A percentile compares a stretch with the other conserved stretches of the same genome.
phyloP scores from a whole-genome alignment of 306 rosid species.

The Cicer chorassanicum region DNA sequence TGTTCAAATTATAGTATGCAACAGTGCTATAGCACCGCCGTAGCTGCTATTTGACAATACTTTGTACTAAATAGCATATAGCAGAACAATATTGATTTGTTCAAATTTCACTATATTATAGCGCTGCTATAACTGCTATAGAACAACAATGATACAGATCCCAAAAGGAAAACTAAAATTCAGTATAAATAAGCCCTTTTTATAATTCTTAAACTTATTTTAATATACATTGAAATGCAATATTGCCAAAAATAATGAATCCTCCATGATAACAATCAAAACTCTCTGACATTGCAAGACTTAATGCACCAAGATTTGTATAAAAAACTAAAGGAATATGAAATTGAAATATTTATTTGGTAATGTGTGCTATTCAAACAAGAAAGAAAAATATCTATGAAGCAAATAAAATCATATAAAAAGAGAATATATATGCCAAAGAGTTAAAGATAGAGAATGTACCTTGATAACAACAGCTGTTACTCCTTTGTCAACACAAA shows the following conservation, averaged over 20 bases:
- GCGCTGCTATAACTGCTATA: no score
- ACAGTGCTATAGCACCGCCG: no score
- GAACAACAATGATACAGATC: neutral
- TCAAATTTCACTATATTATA: no score
- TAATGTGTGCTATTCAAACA: constrained; percentile 22
- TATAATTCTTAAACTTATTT: neutral
- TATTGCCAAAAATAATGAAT: constrained; percentile 10
- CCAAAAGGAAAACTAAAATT: constrained; percentile 13
- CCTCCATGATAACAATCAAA: constrained; percentile 14
- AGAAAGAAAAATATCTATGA: neutral
- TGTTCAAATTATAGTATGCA: no score
- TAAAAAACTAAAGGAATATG: constrained; percentile 7
- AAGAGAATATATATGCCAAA: neutral
- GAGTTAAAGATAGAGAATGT: constrained; percentile 4
- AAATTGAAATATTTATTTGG: constrained; percentile 14
- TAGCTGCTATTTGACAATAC: no score
- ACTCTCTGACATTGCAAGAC: constrained; percentile 13
- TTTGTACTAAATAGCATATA: no score
- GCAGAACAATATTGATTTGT: no score
- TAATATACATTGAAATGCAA: constrained; percentile 14
- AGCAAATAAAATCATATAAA: constrained; percentile 21
- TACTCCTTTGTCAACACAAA: constrained; percentile 95
- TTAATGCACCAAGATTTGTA: constrained; percentile 15
- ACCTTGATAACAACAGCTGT: constrained; percentile 98
- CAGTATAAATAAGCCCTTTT: constrained; percentile 7